These are phyloP conservation scores for Lactarius tabidus DNA, from an alignment of 768 basidiomycete genomes.

Conservation along the genomic window DNA sequence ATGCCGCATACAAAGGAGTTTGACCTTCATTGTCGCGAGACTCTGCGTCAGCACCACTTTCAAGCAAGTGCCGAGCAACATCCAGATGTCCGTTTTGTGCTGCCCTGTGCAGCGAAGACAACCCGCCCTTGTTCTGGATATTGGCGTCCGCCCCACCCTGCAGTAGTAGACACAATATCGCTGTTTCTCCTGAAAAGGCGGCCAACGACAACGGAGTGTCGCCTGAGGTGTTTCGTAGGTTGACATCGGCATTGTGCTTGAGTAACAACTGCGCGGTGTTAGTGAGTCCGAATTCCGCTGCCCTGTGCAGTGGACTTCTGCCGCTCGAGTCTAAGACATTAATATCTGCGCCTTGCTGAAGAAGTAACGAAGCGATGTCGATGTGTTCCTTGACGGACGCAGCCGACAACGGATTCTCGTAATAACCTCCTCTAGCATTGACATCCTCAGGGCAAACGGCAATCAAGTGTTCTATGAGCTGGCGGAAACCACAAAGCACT, in stretches of 20 bases:
- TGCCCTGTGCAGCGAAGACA: not conserved
- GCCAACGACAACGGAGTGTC: not conserved
- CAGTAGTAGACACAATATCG: not conserved
- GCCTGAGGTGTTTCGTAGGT: not conserved
- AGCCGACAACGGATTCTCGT: not conserved
- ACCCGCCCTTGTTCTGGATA: not conserved
- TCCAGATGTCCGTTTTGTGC: not conserved
- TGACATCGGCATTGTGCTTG: not conserved
- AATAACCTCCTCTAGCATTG: not conserved
- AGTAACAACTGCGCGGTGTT: not conserved
- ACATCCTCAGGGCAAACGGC: not conserved
- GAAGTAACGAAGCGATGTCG: not conserved
- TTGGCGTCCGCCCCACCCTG: not conserved
- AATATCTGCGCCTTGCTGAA: not conserved
- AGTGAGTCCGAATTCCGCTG: too few relatives aligned
- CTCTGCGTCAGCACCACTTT: too few relatives aligned
- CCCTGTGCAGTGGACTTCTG: too few relatives aligned
- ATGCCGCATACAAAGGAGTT: not conserved
- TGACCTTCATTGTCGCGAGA: too few relatives aligned
- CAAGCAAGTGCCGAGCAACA: not conserved
- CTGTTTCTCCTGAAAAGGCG: not conserved
- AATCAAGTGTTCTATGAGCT: conserved; percentile 1
- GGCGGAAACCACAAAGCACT: too few relatives aligned
- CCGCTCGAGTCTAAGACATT: not conserved
- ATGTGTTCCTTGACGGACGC: not conserved